Conservation (phyloP, 2,329 filamentous ascomycete genomes). For the Hyphodiscus sp. region DNA sequence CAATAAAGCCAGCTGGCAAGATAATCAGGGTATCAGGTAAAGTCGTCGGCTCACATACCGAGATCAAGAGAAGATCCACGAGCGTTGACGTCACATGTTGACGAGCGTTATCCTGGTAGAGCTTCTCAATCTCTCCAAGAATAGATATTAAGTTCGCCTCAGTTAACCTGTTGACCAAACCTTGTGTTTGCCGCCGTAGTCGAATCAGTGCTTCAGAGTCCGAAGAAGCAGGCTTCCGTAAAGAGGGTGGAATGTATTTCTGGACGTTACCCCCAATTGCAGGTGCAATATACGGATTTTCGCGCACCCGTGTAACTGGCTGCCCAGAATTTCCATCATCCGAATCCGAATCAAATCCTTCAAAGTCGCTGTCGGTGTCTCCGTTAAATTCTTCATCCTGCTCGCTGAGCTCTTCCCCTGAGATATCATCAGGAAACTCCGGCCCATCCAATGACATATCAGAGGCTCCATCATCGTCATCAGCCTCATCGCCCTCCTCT, state of each 20-base stretch:
- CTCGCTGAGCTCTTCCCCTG: slow-evolving; percentile 20
- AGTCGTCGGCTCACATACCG: slow-evolving; percentile 70
- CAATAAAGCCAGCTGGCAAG: slow-evolving; percentile 81
- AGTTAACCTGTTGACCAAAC: slow-evolving; percentile 85
- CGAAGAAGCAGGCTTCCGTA: slow-evolving; percentile 57
- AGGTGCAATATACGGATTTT: slow-evolving; percentile 88
- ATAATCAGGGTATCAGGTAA: slow-evolving; percentile 87
- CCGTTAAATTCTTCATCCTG: slow-evolving; percentile 32
- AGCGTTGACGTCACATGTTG: slow-evolving; percentile 80
- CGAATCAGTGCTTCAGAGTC: slow-evolving; percentile 62
- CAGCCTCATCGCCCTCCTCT: slow-evolving; percentile 22
- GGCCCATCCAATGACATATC: slow-evolving; percentile 25
- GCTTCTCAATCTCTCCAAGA: slow-evolving; percentile 69
- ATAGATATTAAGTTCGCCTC: slow-evolving; percentile 86
- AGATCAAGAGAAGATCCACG: slow-evolving; percentile 69
- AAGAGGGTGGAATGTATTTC: slow-evolving; percentile 87
- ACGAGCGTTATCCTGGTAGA: slow-evolving; percentile 81
- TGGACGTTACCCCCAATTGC: slow-evolving; percentile 38
- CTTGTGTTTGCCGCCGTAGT: slow-evolving; percentile 75
- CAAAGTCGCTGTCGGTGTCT: slow-evolving; percentile 34
- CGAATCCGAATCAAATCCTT: slow-evolving; percentile 33
- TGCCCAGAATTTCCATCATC: slow-evolving; percentile 27
- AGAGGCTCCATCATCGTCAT: slow-evolving; percentile 28
- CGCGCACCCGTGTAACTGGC: slow-evolving; percentile 46
- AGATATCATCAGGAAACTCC: slow-evolving; percentile 27